Base-by-base conservation (phyloP, 139 green algal genomes). In the Chlamydomonas schloesseri region DNA sequence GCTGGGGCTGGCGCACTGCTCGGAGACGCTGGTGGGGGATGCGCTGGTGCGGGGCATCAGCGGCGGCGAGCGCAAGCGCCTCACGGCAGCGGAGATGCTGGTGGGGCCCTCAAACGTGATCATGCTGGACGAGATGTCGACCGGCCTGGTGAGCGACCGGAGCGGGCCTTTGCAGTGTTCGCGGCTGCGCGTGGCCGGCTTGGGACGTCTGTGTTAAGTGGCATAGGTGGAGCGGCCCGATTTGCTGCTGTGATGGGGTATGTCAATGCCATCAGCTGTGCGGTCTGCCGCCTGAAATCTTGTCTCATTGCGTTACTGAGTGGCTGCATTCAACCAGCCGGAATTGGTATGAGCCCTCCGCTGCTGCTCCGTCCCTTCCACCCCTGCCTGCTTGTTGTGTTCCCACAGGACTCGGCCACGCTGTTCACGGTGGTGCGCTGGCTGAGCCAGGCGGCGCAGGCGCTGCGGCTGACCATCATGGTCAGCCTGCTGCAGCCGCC, bases 1-100 rank as follows among this genome's bases (percentile, higher is more conserved):
- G 73, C 28, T 90, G 55, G 81, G 81, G 8, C 65, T 90, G 60
- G 33, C 29, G 5, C 87, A 88, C 81, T 88, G 81, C 73, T n/a
- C 53, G 34, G 91, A 96, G 73, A 98, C 94, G 29, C n/a, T 93
- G 36, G 93, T 97, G 36, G 95, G 95, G 0, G 91, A 85, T 81
- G 68, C 87, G 67, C 87, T 97, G 83, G 34, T 94, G 67, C 89
- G 95, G 3, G 95, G 95, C 73, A 89, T 98, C 72, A 94, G 87
- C 55, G 95, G 95, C 8, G 96, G 95, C 3, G 92, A 98, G 92
- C 88, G 91, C 55, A 95, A 97, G 87, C 89, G 96, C 11, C 87
- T 98, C 20, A 97, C 95, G 0, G 93, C 88, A 26, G 94, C 90
- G 23, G 95, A 97, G 90, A 95, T 95, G 89, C 87, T 96, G 58